Evolutionary conservation across 768 basidiomycete genomes (phyloP).

Genomic region (Kwoniella shandongensis): DNA sequence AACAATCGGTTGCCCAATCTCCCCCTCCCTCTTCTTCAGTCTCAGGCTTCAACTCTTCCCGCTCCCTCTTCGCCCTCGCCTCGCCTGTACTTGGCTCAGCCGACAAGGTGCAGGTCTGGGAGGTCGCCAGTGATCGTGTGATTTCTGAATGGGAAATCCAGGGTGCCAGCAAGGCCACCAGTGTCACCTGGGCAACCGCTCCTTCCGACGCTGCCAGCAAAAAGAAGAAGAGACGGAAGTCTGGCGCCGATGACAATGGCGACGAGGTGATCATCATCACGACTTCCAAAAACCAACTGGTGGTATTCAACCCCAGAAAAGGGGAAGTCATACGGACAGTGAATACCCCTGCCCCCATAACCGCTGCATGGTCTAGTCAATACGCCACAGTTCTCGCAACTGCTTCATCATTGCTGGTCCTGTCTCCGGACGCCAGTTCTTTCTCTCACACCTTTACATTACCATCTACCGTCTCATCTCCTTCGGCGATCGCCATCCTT

Average conservation of each 20-base stretch:
- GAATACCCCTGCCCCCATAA: conserved; percentile 26
- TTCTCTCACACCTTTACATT: conserved; percentile 31
- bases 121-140: conserved; percentile 38
- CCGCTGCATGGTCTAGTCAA: conserved; percentile 33
- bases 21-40: conserved; percentile 48
- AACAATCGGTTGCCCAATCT: conserved; percentile 33
- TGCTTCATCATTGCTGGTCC: conserved; percentile 22
- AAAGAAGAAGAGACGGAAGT: conserved; percentile 33
- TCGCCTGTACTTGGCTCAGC: conserved; percentile 47
- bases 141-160: conserved; percentile 48
- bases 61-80: conserved; percentile 44
- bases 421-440: conserved; percentile 23
- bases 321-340: conserved; percentile 26
- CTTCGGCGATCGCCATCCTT: conserved; percentile 33
- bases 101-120: conserved; percentile 50
- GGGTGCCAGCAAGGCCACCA: conserved; percentile 37
- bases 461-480: conserved; percentile 21
- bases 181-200: conserved; percentile 31
- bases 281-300: conserved; percentile 27
- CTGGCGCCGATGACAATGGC: conserved; percentile 13
- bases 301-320: conserved; percentile 33
- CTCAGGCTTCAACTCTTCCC: conserved; percentile 45
- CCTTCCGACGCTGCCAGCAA: conserved; percentile 18
- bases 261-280: conserved; percentile 40
- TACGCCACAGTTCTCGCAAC: conserved; percentile 30